Percentiles rank a stretch among this genome's conserved stretches.
Evolutionary conservation across 805 yeast species (phyloP).

Genomic region (Tetrapisispora nanseiensis): DNA sequence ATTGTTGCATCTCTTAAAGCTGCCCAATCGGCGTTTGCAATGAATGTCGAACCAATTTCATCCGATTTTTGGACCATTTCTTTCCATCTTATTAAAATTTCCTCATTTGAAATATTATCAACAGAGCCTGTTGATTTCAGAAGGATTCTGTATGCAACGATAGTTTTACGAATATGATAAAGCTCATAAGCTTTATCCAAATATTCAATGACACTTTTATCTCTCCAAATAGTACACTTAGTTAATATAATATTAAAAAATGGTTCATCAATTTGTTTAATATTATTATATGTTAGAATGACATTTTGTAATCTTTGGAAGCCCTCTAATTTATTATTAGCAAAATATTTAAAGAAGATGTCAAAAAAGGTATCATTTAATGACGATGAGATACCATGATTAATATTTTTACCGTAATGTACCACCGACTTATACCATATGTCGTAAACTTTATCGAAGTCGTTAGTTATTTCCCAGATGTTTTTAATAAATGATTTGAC

Average conservation of each 20-base stretch:
- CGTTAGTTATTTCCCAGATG: conserved; percentile 46
- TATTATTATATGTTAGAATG: conserved; percentile 44
- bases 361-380: conserved; percentile 60
- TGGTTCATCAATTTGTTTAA: conserved; percentile 64
- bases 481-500: conserved; percentile 56
- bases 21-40: conserved; percentile 81
- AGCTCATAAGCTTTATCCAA: conserved; percentile 49
- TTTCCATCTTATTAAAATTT: conserved; percentile 50
- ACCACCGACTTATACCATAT: conserved; percentile 55
- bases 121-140: conserved; percentile 66
- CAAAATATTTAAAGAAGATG: conserved; percentile 52
- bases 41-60: conserved; percentile 44
- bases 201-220: conserved; percentile 53
- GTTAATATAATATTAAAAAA: conserved; percentile 69
- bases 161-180: conserved; percentile 50
- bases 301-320: conserved; percentile 46
- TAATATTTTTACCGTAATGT: conserved; percentile 47
- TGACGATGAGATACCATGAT: conserved; percentile 63
- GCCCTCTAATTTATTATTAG: conserved; percentile 42
- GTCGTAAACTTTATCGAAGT: conserved; percentile 47
- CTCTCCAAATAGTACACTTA: conserved; percentile 57
- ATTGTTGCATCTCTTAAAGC: conserved; percentile 69
- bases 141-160: conserved; percentile 61
- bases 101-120: conserved; percentile 38
- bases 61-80: conserved; percentile 42